Conservation (phyloP, 1,284 basidiomycete genomes). For the Marasmius tenuissimus region DNA sequence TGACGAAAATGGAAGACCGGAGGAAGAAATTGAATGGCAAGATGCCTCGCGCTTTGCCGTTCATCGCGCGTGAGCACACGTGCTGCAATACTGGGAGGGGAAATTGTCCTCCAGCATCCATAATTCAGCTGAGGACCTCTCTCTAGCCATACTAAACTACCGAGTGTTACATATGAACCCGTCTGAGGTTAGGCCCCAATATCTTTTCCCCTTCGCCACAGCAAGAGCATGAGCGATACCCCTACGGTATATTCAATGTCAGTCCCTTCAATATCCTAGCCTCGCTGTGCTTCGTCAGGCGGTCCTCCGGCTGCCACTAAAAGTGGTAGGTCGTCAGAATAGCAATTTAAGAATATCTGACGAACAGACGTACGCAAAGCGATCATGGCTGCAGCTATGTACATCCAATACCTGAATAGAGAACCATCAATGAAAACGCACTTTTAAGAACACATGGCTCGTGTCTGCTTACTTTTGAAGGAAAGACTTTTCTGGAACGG, state of each 20-base stretch:
- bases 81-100: not conserved
- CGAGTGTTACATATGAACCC: no score
- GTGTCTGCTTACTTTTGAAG: conserved; percentile 81
- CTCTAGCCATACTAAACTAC: no score
- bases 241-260: not conserved
- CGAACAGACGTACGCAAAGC: conserved; percentile 50
- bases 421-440: not conserved
- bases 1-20: not conserved
- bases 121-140: no score
- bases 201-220: no score
- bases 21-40: not conserved
- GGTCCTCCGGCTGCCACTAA: not conserved
- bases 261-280: not conserved
- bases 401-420: conserved; percentile 38
- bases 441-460: not conserved
- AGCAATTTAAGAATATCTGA: not conserved
- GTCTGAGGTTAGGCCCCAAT: no score
- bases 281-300: not conserved
- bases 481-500: conserved; percentile 73
- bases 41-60: not conserved
- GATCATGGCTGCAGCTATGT: conserved; percentile 62
- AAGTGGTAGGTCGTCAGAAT: not conserved
- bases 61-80: not conserved
- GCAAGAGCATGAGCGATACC: no score
- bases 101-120: no score